Percentiles rank a stretch among this genome's conserved stretches.
Evolutionary conservation across 163 green algal species (phyloP).

Genomic region (Scenedesmus sp.): DNA sequence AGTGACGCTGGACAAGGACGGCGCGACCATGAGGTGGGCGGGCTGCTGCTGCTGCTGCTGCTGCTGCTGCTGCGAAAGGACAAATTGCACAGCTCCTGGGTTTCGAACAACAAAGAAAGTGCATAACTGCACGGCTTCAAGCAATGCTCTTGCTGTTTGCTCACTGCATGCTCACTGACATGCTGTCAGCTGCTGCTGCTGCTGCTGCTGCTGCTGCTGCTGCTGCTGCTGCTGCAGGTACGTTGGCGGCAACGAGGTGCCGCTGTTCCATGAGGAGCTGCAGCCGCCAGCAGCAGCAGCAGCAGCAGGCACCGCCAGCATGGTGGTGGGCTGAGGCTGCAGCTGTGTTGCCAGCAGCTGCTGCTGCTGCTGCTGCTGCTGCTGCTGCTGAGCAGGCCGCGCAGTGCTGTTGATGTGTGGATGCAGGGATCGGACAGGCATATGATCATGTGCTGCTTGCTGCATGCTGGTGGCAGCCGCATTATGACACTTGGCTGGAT

Average conservation of each 20-base stretch:
- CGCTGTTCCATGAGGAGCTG: slow-evolving; percentile 51
- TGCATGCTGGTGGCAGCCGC: no score
- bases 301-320: slow-evolving; percentile 23
- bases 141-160: no score
- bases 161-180: neutral
- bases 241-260: slow-evolving; percentile 50
- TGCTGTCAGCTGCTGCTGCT: neutral
- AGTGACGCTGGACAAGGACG: slow-evolving; percentile 50
- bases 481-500: no score
- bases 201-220: neutral
- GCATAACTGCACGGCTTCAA: no score
- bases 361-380: neutral
- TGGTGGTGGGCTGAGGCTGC: slow-evolving; percentile 42
- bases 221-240: slow-evolving; percentile 29
- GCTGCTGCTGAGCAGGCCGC: neutral
- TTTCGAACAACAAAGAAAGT: no score
- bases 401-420: neutral
- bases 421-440: no score
- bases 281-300: slow-evolving; percentile 3
- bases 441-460: no score
- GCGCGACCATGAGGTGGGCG: neutral
- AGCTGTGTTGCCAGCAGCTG: no score
- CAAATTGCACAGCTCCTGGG: no score
- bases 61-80: neutral
- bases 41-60: slow-evolving; percentile 3